These are phyloP conservation scores for Cryptococcus sp. DNA, from an alignment of 1,284 basidiomycete genomes.

Conservation along the genomic window DNA sequence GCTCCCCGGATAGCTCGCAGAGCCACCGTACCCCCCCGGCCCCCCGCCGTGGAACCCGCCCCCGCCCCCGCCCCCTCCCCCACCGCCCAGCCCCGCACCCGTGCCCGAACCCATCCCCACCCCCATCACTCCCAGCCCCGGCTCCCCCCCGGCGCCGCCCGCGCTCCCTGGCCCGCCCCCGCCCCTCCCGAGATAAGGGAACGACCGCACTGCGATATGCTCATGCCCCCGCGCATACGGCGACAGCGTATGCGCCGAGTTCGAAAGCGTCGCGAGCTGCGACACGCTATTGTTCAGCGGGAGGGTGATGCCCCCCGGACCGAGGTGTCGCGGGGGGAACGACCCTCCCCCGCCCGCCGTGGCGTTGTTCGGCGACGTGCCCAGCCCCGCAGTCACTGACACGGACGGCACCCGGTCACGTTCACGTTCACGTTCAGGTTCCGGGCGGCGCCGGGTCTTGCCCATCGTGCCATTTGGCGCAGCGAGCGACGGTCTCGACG, in stretches of 20 bases:
- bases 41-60: constrained; percentile 17
- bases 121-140: not conserved
- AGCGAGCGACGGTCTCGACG: constrained; percentile 19
- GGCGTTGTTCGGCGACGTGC: constrained; percentile 24
- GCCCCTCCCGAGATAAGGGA: constrained; percentile 57
- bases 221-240: constrained; percentile 83
- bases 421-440: constrained; percentile 1
- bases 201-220: constrained; percentile 84
- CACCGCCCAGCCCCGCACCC: constrained; percentile 16
- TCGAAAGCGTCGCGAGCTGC: constrained; percentile 74
- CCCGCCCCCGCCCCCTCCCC: constrained; percentile 51
- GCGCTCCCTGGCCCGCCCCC: constrained; percentile 14
- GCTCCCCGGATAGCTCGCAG: not conserved
- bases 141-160: not conserved
- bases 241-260: constrained; percentile 84
- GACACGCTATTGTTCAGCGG: constrained; percentile 73
- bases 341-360: constrained; percentile 9
- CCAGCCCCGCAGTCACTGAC: constrained; percentile 7
- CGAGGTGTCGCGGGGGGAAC: constrained; percentile 31
- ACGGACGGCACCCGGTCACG: constrained; percentile 13
- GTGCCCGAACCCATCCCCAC: constrained; percentile 20
- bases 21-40: not conserved
- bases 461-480: not conserved
- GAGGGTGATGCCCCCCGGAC: constrained; percentile 58
- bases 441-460: constrained; percentile 3